A percentile compares a stretch with the other conserved stretches of the same genome.
Evolutionary conservation across 306 rosid species (phyloP).

Genomic region (Cucumis hystrix): DNA sequence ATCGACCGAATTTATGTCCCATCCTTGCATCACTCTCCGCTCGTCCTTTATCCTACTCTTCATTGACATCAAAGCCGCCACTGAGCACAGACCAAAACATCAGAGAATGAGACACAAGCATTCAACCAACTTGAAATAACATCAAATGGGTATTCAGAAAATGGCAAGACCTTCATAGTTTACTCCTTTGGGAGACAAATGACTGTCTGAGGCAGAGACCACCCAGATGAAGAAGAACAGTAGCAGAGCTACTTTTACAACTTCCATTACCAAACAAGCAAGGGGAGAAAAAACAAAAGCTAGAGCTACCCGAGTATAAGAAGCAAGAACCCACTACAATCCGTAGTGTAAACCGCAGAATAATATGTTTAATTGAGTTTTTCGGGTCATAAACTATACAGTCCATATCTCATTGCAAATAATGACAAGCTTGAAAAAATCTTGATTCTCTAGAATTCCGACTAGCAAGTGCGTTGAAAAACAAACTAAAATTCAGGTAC

Average conservation of each 20-base stretch:
- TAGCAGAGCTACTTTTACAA: conserved; percentile 18
- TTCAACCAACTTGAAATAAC: background rate
- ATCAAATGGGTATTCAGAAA: background rate
- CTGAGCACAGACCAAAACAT: conserved; percentile 21
- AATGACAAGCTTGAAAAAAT: conserved; percentile 7
- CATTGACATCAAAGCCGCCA: conserved; percentile 92
- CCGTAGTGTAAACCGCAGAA: background rate
- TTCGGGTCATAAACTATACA: background rate
- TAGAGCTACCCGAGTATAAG: conserved; percentile 17
- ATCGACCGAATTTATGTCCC: conserved; percentile 94
- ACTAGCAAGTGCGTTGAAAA: conserved; percentile 7
- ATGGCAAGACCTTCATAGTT: conserved; percentile 68
- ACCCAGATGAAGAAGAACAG: conserved; percentile 25
- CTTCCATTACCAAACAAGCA: conserved; percentile 13
- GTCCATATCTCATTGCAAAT: conserved; percentile 1
- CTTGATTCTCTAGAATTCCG: background rate
- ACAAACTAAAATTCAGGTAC: background rate
- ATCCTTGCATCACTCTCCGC: conserved; percentile 48
- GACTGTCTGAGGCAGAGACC: conserved; percentile 34
- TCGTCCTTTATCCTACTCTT: conserved; percentile 67
- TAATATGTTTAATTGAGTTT: background rate
- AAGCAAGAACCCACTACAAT: background rate
- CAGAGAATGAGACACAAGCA: background rate
- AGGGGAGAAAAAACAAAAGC: background rate
- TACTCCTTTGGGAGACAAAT: conserved; percentile 93